A percentile compares a stretch with the other conserved stretches of the same genome.
Evolutionary conservation across 768 basidiomycete species (phyloP).

Genomic region (Astraeus odoratus): DNA sequence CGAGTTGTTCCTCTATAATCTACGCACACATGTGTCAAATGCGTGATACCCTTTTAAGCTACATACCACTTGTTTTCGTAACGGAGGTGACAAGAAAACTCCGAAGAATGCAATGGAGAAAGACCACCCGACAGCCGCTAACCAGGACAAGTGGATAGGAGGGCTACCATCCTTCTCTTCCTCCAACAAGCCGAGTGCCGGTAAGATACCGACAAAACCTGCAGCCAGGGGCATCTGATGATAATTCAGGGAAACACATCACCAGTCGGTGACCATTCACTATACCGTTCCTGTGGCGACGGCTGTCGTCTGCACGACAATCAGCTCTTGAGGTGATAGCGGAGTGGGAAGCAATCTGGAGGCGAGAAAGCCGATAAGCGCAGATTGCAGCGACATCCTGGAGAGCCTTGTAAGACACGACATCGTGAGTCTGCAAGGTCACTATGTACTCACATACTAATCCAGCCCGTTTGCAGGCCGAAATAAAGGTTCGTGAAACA

Average conservation of each 20-base stretch:
- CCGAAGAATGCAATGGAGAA: conserved; percentile 93
- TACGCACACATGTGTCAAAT: conserved; percentile 22
- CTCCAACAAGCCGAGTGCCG: conserved; percentile 77
- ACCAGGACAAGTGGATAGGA: conserved; percentile 70
- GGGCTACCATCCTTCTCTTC: conserved; percentile 67
- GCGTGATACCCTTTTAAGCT: not conserved
- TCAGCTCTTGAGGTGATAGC: conserved; percentile 86
- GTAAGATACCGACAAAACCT: conserved; percentile 88
- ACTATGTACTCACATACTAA: conserved; percentile 57
- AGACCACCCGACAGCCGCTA: conserved; percentile 77
- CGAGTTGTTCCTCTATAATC: conserved; percentile 91
- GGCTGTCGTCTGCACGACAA: conserved; percentile 91
- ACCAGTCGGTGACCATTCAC: not conserved
- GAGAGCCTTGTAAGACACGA: not conserved
- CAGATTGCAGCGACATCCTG: conserved; percentile 95
- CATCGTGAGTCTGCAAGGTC: not conserved
- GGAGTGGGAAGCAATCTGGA: conserved; percentile 67
- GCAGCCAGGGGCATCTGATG: conserved; percentile 75
- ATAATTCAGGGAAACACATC: not conserved
- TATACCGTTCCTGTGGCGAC: conserved; percentile 78
- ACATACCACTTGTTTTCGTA: conserved; percentile 89
- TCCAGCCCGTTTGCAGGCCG: conserved; percentile 86
- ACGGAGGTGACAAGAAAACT: conserved; percentile 94
- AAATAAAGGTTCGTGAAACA: conserved; percentile 92
- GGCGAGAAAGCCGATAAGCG: conserved; percentile 84